Base-by-base conservation (phyloP, 352 stramenopile genomes). In the Pythium rishiriense region DNA sequence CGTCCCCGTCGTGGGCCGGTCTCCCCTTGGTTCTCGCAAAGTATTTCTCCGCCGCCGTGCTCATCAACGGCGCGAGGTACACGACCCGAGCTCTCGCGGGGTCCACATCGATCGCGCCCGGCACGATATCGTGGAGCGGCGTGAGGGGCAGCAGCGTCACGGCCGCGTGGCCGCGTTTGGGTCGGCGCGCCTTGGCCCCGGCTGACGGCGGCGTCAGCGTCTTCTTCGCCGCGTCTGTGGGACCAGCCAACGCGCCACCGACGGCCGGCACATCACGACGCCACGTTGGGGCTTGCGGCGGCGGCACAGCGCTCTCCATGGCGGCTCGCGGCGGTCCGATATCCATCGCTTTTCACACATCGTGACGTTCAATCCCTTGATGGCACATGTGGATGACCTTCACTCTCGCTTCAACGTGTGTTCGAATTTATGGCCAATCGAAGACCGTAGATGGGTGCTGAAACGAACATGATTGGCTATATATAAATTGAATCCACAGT, bases 31-130 rank as follows among this genome's bases (percentile, higher is more conserved):
- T 66, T 26, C 59, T 26, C 17, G 57, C 31, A 19, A 73, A 66
- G 28, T 66, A 73, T 33, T 73, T 73, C n/a, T 68, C 66, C 24
- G 66, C 59, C 14, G 66, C 59, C 4, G 55, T 62, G 48, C 24
- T 43, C 7, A 54, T 73, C 21, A 73, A 15, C 14, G 66, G 55
- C 28, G 66, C 66, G 31, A 73, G 53, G 17, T 66, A 73, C n/a
- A 73, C 66, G 17, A 73, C 66, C 2, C 66, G 66, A 21, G 39
- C 19, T 24, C 42, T 53, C 41, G 55, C 31, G 1, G 50, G 12
- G 43, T 73, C 59, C 17, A 73, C 49, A 4, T 73, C 53, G 4
- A 73, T 29, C 1, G 17, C 46, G 6, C 66, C 59, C 1, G 31
- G 24, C 19, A 31, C 45, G n/a, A 68, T 47, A 14, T 51, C 47